phyloP scores from a whole-genome alignment of 495 filamentous ascomycete genomes.

The Bacidia rubella region DNA sequence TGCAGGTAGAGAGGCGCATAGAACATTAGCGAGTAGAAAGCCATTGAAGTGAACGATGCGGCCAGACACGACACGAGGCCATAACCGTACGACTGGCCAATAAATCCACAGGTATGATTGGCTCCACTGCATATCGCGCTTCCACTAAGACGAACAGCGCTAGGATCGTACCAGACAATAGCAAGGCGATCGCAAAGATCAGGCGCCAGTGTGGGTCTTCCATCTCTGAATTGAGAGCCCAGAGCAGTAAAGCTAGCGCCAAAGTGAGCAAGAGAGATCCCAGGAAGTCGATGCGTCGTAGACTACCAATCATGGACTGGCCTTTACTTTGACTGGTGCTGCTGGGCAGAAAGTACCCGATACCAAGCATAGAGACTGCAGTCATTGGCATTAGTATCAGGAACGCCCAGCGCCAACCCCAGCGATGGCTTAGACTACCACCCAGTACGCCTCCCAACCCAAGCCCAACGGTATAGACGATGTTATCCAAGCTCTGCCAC shows the following conservation, averaged over 20 bases:
- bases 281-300: constrained; percentile 61
- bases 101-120: constrained; percentile 72
- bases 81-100: constrained; percentile 49
- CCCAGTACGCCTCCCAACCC: constrained; percentile 64
- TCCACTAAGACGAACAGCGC: constrained; percentile 51
- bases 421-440: constrained; percentile 61
- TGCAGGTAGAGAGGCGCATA: constrained; percentile 79
- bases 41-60: constrained; percentile 54
- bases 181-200: constrained; percentile 52
- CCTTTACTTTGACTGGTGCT: constrained; percentile 63
- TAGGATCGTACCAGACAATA: constrained; percentile 45
- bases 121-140: constrained; percentile 50
- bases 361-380: constrained; percentile 28
- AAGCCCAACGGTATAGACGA: constrained; percentile 53
- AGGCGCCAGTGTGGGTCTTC: too few species aligned
- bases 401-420: constrained; percentile 67
- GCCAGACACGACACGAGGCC: constrained; percentile 61
- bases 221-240: too few species aligned
- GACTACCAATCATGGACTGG: constrained; percentile 25
- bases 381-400: constrained; percentile 55
- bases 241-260: too few species aligned
- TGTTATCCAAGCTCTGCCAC: constrained; percentile 73
- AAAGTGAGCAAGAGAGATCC: constrained; percentile 56
- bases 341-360: constrained; percentile 45
- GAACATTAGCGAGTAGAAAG: constrained; percentile 44